These are phyloP conservation scores for Pseudogymnoascus sp. DNA, from an alignment of 2,329 filamentous ascomycete genomes.

Conservation along the genomic window DNA sequence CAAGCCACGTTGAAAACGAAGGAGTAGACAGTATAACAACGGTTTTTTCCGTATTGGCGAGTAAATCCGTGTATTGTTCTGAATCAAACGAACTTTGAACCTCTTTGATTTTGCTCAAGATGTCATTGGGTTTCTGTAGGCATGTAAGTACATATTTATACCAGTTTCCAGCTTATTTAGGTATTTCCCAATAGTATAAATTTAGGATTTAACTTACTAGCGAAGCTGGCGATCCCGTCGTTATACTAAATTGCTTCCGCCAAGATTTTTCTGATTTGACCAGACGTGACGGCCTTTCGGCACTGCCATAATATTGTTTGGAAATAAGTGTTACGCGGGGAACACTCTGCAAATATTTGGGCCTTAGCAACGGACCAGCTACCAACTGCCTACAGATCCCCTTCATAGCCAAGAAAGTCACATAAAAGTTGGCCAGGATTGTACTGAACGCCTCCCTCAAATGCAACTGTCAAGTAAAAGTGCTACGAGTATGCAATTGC, in stretches of 20 bases:
- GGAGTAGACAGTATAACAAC: conserved; percentile 30
- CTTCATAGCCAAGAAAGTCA: background rate
- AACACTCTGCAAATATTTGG: conserved; percentile 3
- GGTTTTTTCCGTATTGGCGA: conserved; percentile 9
- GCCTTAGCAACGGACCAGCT: background rate
- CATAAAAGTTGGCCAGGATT: background rate
- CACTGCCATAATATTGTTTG: conserved; percentile 4
- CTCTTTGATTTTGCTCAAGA: background rate
- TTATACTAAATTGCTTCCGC: conserved; percentile 2
- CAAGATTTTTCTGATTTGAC: background rate
- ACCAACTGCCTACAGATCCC: background rate
- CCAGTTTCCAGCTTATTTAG: background rate
- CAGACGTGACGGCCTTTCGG: background rate
- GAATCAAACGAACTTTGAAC: conserved; percentile 3
- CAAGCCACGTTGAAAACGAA: conserved; percentile 24
- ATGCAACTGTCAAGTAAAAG: background rate
- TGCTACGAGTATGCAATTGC: background rate
- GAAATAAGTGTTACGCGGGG: conserved; percentile 1
- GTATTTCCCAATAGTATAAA: background rate
- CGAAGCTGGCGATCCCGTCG: background rate
- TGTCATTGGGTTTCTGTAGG: background rate
- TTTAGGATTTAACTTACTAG: background rate
- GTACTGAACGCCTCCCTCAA: background rate
- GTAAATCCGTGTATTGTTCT: background rate
- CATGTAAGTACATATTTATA: background rate